These are phyloP conservation scores for Xylariaceae sp. DNA, from an alignment of 2,329 filamentous ascomycete genomes.

Conservation along the genomic window DNA sequence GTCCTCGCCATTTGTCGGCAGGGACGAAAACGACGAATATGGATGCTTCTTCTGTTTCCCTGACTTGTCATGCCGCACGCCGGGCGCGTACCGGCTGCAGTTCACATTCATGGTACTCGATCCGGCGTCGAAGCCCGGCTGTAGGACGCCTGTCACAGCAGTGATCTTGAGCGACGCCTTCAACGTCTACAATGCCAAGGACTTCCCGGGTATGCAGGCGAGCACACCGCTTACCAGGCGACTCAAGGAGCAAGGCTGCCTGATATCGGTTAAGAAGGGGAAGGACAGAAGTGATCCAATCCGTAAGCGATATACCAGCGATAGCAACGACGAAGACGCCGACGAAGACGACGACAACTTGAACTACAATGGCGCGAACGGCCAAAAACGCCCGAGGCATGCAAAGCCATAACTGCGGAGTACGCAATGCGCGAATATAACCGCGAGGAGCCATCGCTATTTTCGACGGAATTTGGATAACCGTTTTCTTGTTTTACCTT, in stretches of 20 bases:
- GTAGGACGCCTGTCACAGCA: conserved; percentile 45
- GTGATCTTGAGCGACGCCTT: conserved; percentile 63
- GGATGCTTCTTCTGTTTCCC: conserved; percentile 85
- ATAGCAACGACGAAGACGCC: conserved; percentile 41
- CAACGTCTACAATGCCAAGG: conserved; percentile 75
- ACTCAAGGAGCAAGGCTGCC: conserved; percentile 72
- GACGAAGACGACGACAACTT: conserved; percentile 33
- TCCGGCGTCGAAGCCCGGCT: conserved; percentile 50
- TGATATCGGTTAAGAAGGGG: conserved; percentile 82
- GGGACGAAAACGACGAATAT: conserved; percentile 65
- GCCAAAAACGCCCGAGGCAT: conserved; percentile 19
- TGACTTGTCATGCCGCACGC: conserved; percentile 72
- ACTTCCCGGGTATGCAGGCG: conserved; percentile 78
- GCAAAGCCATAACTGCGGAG: no score
- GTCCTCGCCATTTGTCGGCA: conserved; percentile 68
- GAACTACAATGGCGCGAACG: conserved; percentile 11
- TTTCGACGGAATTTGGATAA: no score
- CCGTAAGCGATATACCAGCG: conserved; percentile 38
- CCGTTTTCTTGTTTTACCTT: no score
- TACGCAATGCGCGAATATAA: no score
- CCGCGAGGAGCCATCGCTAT: no score
- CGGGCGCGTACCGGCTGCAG: conserved; percentile 67
- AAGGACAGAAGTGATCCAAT: conserved; percentile 65
- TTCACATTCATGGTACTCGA: conserved; percentile 72
- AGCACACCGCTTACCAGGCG: conserved; percentile 69